Evolutionary conservation across 345 rosid genomes (phyloP), one percentile per base, ranked within the genome.

Genomic region (Balakata baccata): DNA sequence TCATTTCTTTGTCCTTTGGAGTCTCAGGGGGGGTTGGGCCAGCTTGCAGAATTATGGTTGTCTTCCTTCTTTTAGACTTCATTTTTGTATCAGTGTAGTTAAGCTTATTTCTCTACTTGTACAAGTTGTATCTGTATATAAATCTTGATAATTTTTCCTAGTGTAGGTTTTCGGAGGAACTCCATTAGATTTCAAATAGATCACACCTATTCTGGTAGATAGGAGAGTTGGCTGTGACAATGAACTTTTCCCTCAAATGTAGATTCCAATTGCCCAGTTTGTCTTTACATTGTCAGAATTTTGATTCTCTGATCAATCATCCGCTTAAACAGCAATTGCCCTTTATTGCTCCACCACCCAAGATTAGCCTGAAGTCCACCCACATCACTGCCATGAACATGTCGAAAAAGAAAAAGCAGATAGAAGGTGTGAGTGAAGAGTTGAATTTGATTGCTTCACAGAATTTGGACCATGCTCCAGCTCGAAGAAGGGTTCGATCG

Each of bases 401-500:
- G 52, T 45, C 63, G 62, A 68, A 70, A 67, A 72, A 70, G 50
- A 70, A 81, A 43, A 70, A 79, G 60, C 77, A 60, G 16, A 77
- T 86, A 11, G 90, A 89, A 14, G 97, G 88, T 56, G 87, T 85
- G n/a, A 79, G 89, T 57, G 86, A 89, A 3, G 87, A 89, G 77
- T 80, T 94, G 75, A 92, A 92, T 46, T 80, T 70, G 72, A 85
- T 90, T 51, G 90, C 95, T 25, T 86, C 85, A 0, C 89, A 80
- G 85, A 86, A 82, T 74, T 84, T 94, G 80, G 97, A 89, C 79
- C 82, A 87, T 70, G 97, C 95, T 59, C 85, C 89, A 4, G 87
- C 90, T 67, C 85, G 98, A 54, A 79, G 98, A 59, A 68, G 62
- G 64, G 89, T 86, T 41, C 97, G 97, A 45, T 86, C 89, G 10